Percentiles rank a stretch among this genome's conserved stretches.
Conservation (phyloP, 345 rosid genomes). For the Citrus maxima region DNA sequence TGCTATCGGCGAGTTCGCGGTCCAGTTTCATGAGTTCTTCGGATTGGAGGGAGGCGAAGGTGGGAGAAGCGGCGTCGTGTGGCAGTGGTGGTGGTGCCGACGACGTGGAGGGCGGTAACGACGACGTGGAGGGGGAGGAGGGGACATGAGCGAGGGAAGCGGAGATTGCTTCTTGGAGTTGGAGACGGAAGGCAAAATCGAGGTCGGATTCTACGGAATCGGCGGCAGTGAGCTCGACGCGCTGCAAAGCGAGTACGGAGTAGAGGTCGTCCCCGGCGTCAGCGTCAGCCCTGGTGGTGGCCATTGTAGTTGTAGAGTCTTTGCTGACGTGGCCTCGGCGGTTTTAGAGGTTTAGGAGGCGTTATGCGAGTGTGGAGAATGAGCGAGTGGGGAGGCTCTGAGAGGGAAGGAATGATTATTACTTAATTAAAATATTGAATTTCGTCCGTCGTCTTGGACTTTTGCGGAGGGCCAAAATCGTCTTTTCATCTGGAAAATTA, state of each 20-base stretch:
- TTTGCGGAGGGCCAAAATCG: neutral
- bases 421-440: too few relatives aligned
- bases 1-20: slow-evolving; percentile 29
- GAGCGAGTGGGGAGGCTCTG: neutral
- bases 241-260: slow-evolving; percentile 14
- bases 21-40: slow-evolving; percentile 31
- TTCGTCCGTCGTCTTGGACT: neutral
- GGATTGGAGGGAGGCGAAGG: slow-evolving; percentile 22
- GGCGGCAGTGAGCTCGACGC: slow-evolving; percentile 21
- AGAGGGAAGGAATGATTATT: neutral
- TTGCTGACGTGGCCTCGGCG: neutral
- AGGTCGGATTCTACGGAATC: slow-evolving; percentile 36
- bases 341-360: neutral
- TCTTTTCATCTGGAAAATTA: neutral
- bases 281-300: neutral
- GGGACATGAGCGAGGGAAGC: slow-evolving; percentile 32
- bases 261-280: slow-evolving; percentile 7
- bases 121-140: neutral
- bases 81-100: neutral
- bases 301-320: neutral
- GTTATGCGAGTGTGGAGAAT: neutral
- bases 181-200: slow-evolving; percentile 53
- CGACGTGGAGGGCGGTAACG: slow-evolving; percentile 17
- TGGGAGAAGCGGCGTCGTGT: neutral
- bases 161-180: slow-evolving; percentile 51